Evolutionary conservation across 805 yeast species (phyloP), one percentile per base, ranked within the genome.

Genomic region (Blastobotrys attinorum): DNA sequence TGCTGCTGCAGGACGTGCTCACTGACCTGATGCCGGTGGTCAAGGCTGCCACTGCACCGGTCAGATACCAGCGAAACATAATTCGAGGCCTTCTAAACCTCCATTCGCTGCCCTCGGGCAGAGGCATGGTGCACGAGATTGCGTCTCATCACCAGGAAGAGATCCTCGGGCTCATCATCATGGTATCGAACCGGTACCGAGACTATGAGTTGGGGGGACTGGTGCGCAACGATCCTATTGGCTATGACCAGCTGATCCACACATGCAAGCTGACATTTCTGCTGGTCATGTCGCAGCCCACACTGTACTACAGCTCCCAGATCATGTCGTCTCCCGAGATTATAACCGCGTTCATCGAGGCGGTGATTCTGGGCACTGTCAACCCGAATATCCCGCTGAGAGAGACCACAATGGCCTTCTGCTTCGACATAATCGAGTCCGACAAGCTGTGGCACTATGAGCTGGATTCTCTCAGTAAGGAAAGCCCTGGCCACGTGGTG

Each of bases 31-130:
- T 50, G 11, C 35, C 29, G 13, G 32, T 37, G 4, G 8, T 52
- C 10, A 32, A 32, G 11, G 32, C 46, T 4, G 40, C 40, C n/a
- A n/a, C 23, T 5, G 31, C 42, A 3, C 37, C 42, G 10, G 21
- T 43, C 21, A 22, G 40, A 5, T 34, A 31, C 16, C 52, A 52
- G 37, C 22, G 21, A 3, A 48, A 44, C 27, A 45, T 52, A 11
- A 22, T 52, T 2, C 31, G 39, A 17, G 56, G 54, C 5, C 25
- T 50, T 10, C 27, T 42, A 11, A 41, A 36, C 15, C 32, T 50
- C 20, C 25, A 48, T 4, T 31, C 42, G n/a, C 21, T 46, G 29
- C 45, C 50, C 2, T 20, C 32, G 3, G 56, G 56, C 3, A 17
- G 22, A 7, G 37, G 15, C 4, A 29, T 38, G 20, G 31, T 51